phyloP scores from a whole-genome alignment of 1,139 yeast genomes.

The Nakaseomyces uthaithaninus region DNA sequence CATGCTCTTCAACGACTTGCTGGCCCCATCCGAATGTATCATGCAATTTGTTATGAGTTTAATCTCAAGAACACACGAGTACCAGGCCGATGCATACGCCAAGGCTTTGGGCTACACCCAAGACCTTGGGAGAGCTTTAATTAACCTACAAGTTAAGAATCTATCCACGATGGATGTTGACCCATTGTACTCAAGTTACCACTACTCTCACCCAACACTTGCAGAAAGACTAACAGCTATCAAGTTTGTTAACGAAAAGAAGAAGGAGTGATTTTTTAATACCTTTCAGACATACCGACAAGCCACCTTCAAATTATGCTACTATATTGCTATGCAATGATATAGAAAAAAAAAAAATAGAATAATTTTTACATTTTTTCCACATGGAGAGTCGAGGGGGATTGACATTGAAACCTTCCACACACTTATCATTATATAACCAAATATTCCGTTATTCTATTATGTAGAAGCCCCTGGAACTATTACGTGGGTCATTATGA shows the following conservation, averaged over 20 bases:
- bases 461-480: no score
- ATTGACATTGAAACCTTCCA: no score
- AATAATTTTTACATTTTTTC: background rate
- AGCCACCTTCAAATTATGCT: no score
- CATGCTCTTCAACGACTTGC: conserved; percentile 61
- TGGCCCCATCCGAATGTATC: conserved; percentile 67
- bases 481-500: no score
- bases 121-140: conserved; percentile 63
- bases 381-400: background rate
- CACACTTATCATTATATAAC: no score
- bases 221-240: conserved; percentile 80
- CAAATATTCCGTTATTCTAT: no score
- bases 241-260: conserved; percentile 43
- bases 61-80: conserved; percentile 77
- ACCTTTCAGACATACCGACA: no score
- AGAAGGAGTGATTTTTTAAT: conserved; percentile 24
- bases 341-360: no score
- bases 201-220: conserved; percentile 82
- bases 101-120: conserved; percentile 60
- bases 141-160: conserved; percentile 70
- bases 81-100: conserved; percentile 87
- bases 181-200: conserved; percentile 80
- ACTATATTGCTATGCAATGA: background rate
- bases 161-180: conserved; percentile 81
- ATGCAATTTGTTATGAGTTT: conserved; percentile 60